phyloP scores from a whole-genome alignment of 208 protist species.

The Trypanosoma scelopori region DNA sequence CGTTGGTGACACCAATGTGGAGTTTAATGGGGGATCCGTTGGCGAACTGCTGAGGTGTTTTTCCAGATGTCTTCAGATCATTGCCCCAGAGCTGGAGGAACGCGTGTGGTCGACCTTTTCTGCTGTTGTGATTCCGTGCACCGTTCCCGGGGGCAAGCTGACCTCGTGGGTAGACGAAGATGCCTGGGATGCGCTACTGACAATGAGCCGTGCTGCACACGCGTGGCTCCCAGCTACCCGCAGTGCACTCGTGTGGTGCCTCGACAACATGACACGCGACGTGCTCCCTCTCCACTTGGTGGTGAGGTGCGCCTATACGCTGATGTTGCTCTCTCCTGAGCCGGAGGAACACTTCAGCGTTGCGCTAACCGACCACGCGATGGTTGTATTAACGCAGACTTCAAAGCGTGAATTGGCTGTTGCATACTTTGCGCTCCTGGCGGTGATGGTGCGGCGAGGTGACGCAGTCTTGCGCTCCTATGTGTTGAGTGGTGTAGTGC shows the following conservation, averaged over 20 bases:
- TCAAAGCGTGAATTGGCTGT: constrained; percentile 31
- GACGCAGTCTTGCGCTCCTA: constrained; percentile 21
- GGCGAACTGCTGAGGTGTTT: constrained; percentile 63
- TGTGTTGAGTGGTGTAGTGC: constrained; percentile 20
- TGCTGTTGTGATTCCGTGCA: constrained; percentile 61
- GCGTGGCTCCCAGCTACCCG: constrained; percentile 11
- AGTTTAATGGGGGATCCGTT: constrained; percentile 36
- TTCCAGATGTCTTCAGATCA: constrained; percentile 33
- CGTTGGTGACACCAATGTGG: constrained; percentile 29
- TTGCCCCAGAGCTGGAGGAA: constrained; percentile 11
- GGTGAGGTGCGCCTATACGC: constrained; percentile 42
- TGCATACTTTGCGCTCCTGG: constrained; percentile 33
- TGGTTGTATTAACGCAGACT: constrained; percentile 32
- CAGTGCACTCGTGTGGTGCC: constrained; percentile 44
- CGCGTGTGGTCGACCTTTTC: constrained; percentile 54
- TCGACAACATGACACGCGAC: constrained; percentile 56
- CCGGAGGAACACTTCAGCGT: constrained; percentile 17
- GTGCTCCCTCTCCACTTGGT: constrained; percentile 47
- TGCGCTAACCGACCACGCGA: constrained; percentile 32
- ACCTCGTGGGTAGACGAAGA: constrained; percentile 73
- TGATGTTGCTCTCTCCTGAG: constrained; percentile 48
- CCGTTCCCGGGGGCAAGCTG: constrained; percentile 26
- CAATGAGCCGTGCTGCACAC: constrained; percentile 39
- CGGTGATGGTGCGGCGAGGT: constrained; percentile 30
- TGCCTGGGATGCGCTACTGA: constrained; percentile 77